Evolutionary conservation across 306 rosid genomes (phyloP), one percentile per base, ranked within the genome.

Genomic region (Senna tora): DNA sequence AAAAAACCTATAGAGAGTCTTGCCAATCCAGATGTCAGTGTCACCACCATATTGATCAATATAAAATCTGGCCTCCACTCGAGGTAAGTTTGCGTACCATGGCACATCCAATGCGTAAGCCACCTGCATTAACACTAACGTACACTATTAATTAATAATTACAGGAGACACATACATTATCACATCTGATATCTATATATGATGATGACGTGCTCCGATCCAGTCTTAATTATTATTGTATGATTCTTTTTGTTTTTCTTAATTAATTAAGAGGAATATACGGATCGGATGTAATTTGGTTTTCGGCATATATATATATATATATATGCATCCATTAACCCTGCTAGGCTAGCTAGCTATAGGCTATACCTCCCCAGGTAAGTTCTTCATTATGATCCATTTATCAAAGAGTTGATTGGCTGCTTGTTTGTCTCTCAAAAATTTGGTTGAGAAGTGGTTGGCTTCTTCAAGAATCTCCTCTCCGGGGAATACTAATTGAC

Each of bases 1-100:
- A n/a, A n/a, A n/a, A n/a, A n/a, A n/a, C 98, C 97, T 89, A 68
- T 94, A 94, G 12, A 94, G 96, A 32, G 97, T 89, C 84, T 94
- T 94, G 50, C 98, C 98, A n/a, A 94, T 94, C 98, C 98, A 94
- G 0, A 91, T 84, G 45, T 94, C 98, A 73, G 53, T 66, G 6
- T 80, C 81, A 13, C 87, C 98, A 11, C 98, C 98, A 45, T 94
- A 94, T 34, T 94, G 98, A 54, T 91, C 83, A 2, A 94, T 80
- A 73, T 84, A 94, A 50, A 87, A 79, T 82, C 93, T 85, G 9
- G 97, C 77, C 83, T 94, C 97, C 2, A 94, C 72, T 13, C 98
- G 85, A 67, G 89, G 84, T 15, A 94, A 76, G 62, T 80, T 91
- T 17, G 97, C 96, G 67, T 89, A 77, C 91, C 91, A 91, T 30